These are phyloP conservation scores for Avena insularis DNA, from an alignment of 176 grass and related monocot genomes.

Conservation along the genomic window DNA sequence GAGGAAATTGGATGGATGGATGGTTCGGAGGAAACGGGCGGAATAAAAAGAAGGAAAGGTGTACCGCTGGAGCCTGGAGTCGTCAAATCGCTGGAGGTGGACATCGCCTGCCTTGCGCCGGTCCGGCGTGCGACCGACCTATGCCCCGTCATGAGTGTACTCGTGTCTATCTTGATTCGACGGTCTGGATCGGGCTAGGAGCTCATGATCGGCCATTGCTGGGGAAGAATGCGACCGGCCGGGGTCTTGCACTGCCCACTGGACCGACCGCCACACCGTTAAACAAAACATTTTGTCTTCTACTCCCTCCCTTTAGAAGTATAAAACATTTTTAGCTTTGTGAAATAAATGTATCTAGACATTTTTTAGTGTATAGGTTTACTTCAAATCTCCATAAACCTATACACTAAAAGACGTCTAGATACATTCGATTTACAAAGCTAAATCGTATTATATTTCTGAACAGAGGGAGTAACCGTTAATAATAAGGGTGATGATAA, in stretches of 20 bases:
- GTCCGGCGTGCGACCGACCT: neutral
- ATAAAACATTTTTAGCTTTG: too few species aligned
- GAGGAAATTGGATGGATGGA: neutral
- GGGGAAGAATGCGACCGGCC: neutral
- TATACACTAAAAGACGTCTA: too few species aligned
- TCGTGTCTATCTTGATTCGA: conserved; percentile 14
- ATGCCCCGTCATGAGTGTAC: neutral
- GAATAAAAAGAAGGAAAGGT: neutral
- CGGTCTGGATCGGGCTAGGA: neutral
- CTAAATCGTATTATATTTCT: too few species aligned
- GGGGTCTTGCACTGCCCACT: too few species aligned
- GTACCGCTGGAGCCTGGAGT: neutral
- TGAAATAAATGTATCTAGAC: too few species aligned
- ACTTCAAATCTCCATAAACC: too few species aligned
- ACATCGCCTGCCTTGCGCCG: neutral
- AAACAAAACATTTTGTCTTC: neutral
- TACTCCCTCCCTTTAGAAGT: too few species aligned
- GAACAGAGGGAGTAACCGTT: too few species aligned
- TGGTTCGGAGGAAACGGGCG: conserved; percentile 24
- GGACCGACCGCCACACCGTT: neutral
- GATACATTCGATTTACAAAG: too few species aligned
- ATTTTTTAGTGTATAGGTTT: too few species aligned
- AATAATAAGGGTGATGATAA: too few species aligned
- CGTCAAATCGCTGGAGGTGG: neutral
- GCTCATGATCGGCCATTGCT: neutral